phyloP scores from a whole-genome alignment of 345 rosid species.

The Barbarea vulgaris region DNA sequence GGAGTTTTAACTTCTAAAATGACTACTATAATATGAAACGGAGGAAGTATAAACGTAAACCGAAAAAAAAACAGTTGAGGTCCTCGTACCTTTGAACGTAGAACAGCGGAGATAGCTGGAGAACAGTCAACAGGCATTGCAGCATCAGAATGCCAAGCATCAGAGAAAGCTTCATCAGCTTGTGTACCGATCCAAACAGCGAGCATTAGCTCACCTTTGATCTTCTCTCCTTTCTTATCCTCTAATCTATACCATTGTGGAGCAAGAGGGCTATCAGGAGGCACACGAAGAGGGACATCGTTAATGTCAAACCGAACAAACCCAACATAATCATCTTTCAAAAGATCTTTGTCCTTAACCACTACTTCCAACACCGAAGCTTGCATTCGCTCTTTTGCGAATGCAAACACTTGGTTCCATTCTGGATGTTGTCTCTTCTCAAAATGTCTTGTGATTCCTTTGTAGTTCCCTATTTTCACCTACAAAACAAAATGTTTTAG shows the following conservation, averaged over 20 bases:
- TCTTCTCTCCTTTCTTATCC: slow-evolving; percentile 79
- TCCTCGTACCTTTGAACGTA: slow-evolving; percentile 71
- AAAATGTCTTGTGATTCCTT: slow-evolving; percentile 86
- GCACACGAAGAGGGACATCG: slow-evolving; percentile 91
- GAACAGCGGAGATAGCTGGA: slow-evolving; percentile 54
- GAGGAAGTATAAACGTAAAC: too few species aligned
- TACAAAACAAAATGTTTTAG: slow-evolving; percentile 26
- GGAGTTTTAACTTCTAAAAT: too few species aligned
- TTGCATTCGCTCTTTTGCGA: slow-evolving; percentile 92
- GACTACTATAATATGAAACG: too few species aligned
- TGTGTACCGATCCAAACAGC: slow-evolving; percentile 99
- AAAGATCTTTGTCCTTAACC: slow-evolving; percentile 82
- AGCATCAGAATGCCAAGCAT: slow-evolving; percentile 99
- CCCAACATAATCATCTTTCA: slow-evolving; percentile 90
- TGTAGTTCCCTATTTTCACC: slow-evolving; percentile 87
- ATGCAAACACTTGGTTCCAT: slow-evolving; percentile 98
- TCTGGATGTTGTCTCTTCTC: slow-evolving; percentile 88
- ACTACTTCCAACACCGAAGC: slow-evolving; percentile 84
- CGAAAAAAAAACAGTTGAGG: not conserved
- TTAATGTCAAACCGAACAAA: slow-evolving; percentile 77
- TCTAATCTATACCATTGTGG: slow-evolving; percentile 96
- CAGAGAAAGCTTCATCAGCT: slow-evolving; percentile 97
- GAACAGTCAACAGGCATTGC: slow-evolving; percentile 71
- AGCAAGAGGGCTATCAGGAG: slow-evolving; percentile 97
- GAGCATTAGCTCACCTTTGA: slow-evolving; percentile 90